phyloP scores from a whole-genome alignment of 805 yeast species.

The Sungouiozyma ichnusensis region DNA sequence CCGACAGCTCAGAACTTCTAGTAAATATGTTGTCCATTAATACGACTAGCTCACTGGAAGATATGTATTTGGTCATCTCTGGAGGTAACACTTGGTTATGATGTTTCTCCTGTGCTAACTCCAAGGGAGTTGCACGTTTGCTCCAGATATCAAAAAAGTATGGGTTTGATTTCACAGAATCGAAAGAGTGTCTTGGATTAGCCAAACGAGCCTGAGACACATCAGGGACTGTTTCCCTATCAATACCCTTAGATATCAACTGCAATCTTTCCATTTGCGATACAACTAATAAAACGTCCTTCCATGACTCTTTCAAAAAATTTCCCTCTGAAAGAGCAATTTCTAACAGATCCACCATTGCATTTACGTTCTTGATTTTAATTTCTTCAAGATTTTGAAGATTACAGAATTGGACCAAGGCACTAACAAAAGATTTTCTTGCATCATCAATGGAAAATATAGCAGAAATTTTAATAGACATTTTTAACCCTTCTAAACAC shows the following conservation, averaged over 20 bases:
- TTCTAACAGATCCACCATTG: conserved; percentile 62
- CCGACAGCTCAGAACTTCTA: conserved; percentile 66
- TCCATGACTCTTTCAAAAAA: conserved; percentile 68
- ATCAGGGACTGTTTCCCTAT: conserved; percentile 78
- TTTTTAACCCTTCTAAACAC: conserved; percentile 77
- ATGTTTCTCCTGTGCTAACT: conserved; percentile 58
- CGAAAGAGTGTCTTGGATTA: conserved; percentile 40
- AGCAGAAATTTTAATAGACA: conserved; percentile 75
- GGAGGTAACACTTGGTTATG: conserved; percentile 58
- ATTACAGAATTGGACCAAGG: conserved; percentile 78
- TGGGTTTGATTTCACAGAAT: conserved; percentile 37
- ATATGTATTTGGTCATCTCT: conserved; percentile 45
- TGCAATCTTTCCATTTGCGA: conserved; percentile 90
- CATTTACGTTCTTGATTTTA: conserved; percentile 68
- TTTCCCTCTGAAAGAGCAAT: conserved; percentile 77
- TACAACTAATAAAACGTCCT: conserved; percentile 64
- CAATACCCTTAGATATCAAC: conserved; percentile 76
- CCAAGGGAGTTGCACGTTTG: conserved; percentile 45
- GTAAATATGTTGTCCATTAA: conserved; percentile 82
- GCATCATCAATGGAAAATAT: conserved; percentile 77
- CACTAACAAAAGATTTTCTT: conserved; percentile 79
- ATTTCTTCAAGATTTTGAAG: conserved; percentile 71
- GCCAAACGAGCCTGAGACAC: conserved; percentile 66
- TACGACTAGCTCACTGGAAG: conserved; percentile 61
- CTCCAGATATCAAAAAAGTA: conserved; percentile 50